phyloP scores from a whole-genome alignment of 2,329 filamentous ascomycete genomes.

The Ophiostoma montium region DNA sequence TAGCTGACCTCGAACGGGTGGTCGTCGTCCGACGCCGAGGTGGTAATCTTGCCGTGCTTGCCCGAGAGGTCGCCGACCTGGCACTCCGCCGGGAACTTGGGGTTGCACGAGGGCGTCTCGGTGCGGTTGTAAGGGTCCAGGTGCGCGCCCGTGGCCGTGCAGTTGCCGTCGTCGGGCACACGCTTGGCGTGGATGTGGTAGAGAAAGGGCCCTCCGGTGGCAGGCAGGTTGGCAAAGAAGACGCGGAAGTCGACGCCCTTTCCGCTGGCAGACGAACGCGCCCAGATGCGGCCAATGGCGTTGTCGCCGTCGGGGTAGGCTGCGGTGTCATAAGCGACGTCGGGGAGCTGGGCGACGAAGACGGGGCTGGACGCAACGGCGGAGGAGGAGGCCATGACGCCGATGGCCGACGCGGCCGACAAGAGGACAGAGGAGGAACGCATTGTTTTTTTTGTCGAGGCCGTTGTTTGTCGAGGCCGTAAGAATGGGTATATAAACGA shows the following conservation, averaged over 20 bases:
- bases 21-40: too few relatives aligned
- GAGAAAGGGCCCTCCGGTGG: conserved; percentile 21
- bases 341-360: conserved; percentile 43
- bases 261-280: conserved; percentile 17
- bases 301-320: conserved; percentile 34
- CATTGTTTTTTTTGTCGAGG: too few relatives aligned
- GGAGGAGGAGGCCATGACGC: conserved; percentile 4
- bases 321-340: conserved; percentile 34
- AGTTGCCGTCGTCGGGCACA: conserved; percentile 55
- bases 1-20: conserved; percentile 36
- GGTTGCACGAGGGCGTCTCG: conserved; percentile 47
- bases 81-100: conserved; percentile 44
- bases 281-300: conserved; percentile 27
- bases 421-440: conserved; percentile 10
- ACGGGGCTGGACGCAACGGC: conserved; percentile 30
- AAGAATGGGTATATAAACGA: too few relatives aligned
- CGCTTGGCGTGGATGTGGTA: conserved; percentile 60
- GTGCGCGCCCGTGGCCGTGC: conserved; percentile 51
- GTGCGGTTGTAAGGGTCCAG: conserved; percentile 57
- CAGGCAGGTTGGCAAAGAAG: conserved; percentile 20
- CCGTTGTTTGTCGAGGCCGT: too few relatives aligned
- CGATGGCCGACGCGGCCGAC: conserved; percentile 1
- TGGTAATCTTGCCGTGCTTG: conserved; percentile 55
- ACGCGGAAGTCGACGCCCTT: conserved; percentile 20
- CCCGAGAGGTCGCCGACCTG: conserved; percentile 65